Evolutionary conservation across 768 basidiomycete genomes (phyloP), one percentile per base, ranked within the genome.

Genomic region (Tylopilus sp.): DNA sequence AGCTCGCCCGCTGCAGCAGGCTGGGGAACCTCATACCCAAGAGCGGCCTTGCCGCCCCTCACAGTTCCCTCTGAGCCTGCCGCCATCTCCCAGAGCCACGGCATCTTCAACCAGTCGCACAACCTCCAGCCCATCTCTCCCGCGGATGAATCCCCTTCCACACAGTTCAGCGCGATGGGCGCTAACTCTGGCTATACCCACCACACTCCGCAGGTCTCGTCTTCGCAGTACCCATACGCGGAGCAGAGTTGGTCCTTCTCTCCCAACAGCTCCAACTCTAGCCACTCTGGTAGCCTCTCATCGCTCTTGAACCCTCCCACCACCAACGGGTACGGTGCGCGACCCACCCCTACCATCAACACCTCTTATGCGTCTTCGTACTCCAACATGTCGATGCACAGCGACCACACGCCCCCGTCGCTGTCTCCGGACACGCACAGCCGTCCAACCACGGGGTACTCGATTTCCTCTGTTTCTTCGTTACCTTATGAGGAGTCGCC

Each of bases 391-490:
- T 82, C 84, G 37, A 78, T 87, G 76, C 79, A 83, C 64, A 77
- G 77, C 38, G 82, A 84, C 55, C 84, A 86, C 60, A 82, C 83
- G 31, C 87, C 86, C 0, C 88, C 87, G 1, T 74, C 76, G 9
- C 69, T 89, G 58, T 92, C 90, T 4, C 90, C 90, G 6, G 90
- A 92, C 67, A 69, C 66, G 0, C 66, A 68, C 48, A 89, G 87
- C 70, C 84, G 90, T 46, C 90, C 90, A 1, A 86, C 85, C 2
- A 91, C 90, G 0, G 88, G 90, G 17, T 92, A 92, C 69, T 91
- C 90, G 34, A 88, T 90, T 51, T 85, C 87, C 3, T 89, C 87
- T 13, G 87, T 90, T 58, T 87, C 86, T 1, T 89, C 87, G 19
- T 65, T 89, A 58, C 78, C 84, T 0, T 88, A 89, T 68, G 85